These are phyloP conservation scores for Phialemoniopsis sp. DNA, from an alignment of 2,329 filamentous ascomycete species.

Conservation along the genomic window DNA sequence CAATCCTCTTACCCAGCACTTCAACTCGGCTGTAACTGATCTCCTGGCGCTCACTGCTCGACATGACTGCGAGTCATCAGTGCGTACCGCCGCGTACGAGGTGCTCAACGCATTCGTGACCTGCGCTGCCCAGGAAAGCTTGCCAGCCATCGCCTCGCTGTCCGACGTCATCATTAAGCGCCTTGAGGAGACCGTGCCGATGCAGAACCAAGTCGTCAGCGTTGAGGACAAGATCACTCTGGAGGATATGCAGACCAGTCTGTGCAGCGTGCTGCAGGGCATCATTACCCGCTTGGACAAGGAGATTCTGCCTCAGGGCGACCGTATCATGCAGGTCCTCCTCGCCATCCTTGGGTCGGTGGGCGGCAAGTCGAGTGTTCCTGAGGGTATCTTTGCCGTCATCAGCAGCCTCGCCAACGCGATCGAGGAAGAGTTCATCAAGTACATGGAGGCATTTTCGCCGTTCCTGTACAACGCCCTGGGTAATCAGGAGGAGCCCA, in stretches of 20 bases:
- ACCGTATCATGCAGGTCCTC: conserved; percentile 88
- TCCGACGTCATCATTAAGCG: conserved; percentile 88
- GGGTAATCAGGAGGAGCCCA: conserved; percentile 91
- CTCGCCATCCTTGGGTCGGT: conserved; percentile 76
- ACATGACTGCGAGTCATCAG: conserved; percentile 76
- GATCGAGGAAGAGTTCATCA: conserved; percentile 86
- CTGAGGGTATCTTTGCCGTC: conserved; percentile 88
- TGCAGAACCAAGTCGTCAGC: conserved; percentile 92
- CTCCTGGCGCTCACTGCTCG: conserved; percentile 83
- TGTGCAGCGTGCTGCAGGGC: conserved; percentile 85
- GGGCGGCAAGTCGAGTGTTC: conserved; percentile 85
- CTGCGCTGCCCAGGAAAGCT: conserved; percentile 82
- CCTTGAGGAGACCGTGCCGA: conserved; percentile 80
- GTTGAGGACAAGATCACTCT: conserved; percentile 94
- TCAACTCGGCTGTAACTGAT: conserved; percentile 85
- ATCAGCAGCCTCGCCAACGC: conserved; percentile 90
- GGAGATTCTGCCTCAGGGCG: conserved; percentile 84
- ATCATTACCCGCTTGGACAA: conserved; percentile 89
- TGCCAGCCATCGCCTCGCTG: conserved; percentile 74
- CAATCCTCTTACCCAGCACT: conserved; percentile 87
- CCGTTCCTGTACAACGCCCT: conserved; percentile 93
- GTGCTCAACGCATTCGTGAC: conserved; percentile 93
- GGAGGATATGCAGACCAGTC: conserved; percentile 96
- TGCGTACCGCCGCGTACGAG: conserved; percentile 94
- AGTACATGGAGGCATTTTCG: conserved; percentile 95